A percentile compares a stretch with the other conserved stretches of the same genome.
These are phyloP conservation scores for Pyrrhoderma lamaoense DNA, from an alignment of 1,284 basidiomycete species.

Conservation along the genomic window DNA sequence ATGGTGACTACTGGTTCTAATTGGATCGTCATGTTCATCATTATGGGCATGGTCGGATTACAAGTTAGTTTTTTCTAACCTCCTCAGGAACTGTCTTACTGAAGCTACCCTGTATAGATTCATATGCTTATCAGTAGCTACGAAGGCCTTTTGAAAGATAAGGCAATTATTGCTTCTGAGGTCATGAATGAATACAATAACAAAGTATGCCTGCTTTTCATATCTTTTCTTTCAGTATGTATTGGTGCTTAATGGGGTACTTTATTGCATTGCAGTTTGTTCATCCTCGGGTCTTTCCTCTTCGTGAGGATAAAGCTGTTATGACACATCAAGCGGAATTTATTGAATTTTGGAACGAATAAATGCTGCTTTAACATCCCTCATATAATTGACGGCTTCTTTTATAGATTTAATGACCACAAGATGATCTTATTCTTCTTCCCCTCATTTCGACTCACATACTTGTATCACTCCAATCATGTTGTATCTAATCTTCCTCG, in stretches of 20 bases:
- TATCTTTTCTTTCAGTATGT: constrained; percentile 12
- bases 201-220: constrained; percentile 39
- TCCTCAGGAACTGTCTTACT: constrained; percentile 20
- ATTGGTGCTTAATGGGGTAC: too few relatives aligned
- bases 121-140: constrained; percentile 49
- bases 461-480: too few relatives aligned
- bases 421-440: background rate
- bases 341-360: constrained; percentile 42
- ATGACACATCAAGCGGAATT: constrained; percentile 82
- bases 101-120: constrained; percentile 30
- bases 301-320: constrained; percentile 69
- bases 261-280: constrained; percentile 55
- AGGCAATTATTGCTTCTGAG: constrained; percentile 66
- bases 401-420: background rate
- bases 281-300: constrained; percentile 67
- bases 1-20: constrained; percentile 60
- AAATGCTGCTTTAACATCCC: too few relatives aligned
- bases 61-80: constrained; percentile 41
- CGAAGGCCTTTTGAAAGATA: constrained; percentile 64
- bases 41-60: constrained; percentile 57
- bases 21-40: constrained; percentile 60
- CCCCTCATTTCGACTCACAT: background rate
- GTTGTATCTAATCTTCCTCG: too few relatives aligned
- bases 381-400: background rate
- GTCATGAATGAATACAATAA: constrained; percentile 84